These are phyloP conservation scores for Alnus rubra DNA, from an alignment of 306 rosid species.

Conservation along the genomic window DNA sequence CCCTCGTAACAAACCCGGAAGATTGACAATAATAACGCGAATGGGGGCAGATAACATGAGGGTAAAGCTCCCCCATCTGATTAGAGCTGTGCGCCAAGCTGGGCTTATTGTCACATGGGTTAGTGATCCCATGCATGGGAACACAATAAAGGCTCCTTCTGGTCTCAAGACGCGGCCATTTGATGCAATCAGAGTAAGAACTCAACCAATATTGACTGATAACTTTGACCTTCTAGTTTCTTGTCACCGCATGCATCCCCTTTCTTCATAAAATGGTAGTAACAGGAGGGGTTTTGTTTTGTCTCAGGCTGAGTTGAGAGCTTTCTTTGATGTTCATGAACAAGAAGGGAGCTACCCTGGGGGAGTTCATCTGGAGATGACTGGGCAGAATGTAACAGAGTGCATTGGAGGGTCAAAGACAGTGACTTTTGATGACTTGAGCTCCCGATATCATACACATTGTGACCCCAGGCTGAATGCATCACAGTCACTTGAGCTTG, in stretches of 20 bases:
- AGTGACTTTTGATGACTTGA: slow-evolving; percentile 44
- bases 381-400: slow-evolving; percentile 50
- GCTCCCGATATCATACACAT: slow-evolving; percentile 44
- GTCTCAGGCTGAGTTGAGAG: slow-evolving; percentile 44
- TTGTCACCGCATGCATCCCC: no score
- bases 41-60: slow-evolving; percentile 52
- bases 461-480: slow-evolving; percentile 51
- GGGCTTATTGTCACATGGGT: slow-evolving; percentile 52
- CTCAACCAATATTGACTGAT: background rate
- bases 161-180: slow-evolving; percentile 54
- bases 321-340: slow-evolving; percentile 50
- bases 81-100: slow-evolving; percentile 41
- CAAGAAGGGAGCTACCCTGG: slow-evolving; percentile 54
- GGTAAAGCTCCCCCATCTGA: slow-evolving; percentile 41
- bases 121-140: slow-evolving; percentile 54
- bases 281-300: background rate
- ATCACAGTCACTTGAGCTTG: slow-evolving; percentile 46
- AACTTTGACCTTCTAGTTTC: no score
- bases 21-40: slow-evolving; percentile 43
- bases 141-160: slow-evolving; percentile 49
- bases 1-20: slow-evolving; percentile 43
- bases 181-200: slow-evolving; percentile 41
- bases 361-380: slow-evolving; percentile 53
- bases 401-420: slow-evolving; percentile 43
- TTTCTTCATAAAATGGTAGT: background rate